Evolutionary conservation across 73 alveolate genomes (phyloP).

Genomic region (Durusdinium trenchii): DNA sequence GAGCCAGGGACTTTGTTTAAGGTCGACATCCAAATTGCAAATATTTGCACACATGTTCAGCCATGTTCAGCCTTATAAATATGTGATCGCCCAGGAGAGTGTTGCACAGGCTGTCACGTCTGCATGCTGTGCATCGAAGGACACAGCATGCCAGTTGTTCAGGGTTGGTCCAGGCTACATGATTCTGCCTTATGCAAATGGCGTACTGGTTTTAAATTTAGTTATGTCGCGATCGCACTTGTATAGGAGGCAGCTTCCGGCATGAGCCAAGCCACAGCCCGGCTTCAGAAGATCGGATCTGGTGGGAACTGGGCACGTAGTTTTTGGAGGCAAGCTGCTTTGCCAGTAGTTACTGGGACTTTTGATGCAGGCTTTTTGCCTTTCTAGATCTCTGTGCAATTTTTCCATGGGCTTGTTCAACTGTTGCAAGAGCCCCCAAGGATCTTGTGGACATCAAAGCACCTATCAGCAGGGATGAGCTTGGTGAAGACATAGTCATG

Average conservation of each 20-base stretch:
- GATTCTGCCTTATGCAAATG: neutral
- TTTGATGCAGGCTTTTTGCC: no score
- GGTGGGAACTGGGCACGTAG: neutral
- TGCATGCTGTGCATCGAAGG: neutral
- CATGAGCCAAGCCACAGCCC: neutral
- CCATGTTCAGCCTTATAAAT: no score
- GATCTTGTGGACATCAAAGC: no score
- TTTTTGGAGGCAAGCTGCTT: neutral
- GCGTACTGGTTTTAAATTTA: neutral
- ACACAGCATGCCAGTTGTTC: no score
- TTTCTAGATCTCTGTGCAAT: no score
- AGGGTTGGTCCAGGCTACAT: no score
- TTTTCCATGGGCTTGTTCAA: no score
- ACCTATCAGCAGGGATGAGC: no score
- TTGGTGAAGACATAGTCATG: no score
- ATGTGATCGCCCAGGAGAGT: neutral
- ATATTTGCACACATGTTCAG: no score
- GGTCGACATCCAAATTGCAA: neutral
- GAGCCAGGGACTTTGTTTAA: neutral
- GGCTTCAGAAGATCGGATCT: neutral
- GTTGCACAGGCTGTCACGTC: neutral
- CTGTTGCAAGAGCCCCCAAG: no score
- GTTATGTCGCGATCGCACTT: neutral
- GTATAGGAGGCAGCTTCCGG: neutral
- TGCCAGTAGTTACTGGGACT: neutral